phyloP scores from a whole-genome alignment of 2,329 filamentous ascomycete species.

The Parastagonospora avenae region DNA sequence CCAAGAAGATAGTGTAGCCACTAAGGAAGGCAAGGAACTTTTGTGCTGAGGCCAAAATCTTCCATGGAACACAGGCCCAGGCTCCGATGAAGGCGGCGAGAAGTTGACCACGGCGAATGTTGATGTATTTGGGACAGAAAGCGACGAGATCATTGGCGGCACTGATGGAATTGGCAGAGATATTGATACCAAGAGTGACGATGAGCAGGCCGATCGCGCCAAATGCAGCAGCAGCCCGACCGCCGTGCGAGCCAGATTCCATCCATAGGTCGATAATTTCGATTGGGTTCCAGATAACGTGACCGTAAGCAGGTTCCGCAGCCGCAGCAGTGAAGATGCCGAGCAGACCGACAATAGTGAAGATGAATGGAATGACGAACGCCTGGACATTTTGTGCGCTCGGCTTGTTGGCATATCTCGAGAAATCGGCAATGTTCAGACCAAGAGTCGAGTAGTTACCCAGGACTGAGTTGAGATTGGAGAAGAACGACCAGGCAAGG shows the following conservation, averaged over 20 bases:
- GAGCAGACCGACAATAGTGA: constrained; percentile 43
- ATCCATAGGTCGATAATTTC: constrained; percentile 45
- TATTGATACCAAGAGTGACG: constrained; percentile 43
- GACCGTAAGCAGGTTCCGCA: constrained; percentile 29
- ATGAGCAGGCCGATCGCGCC: constrained; percentile 29
- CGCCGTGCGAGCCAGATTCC: constrained; percentile 42
- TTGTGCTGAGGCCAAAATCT: constrained; percentile 41
- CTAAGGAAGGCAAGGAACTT: constrained; percentile 45
- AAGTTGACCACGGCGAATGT: constrained; percentile 37
- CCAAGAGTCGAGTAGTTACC: constrained; percentile 36
- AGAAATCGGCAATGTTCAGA: constrained; percentile 48
- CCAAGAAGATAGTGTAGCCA: constrained; percentile 33
- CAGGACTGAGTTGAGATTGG: constrained; percentile 29
- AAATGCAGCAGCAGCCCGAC: constrained; percentile 33
- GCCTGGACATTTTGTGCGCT: constrained; percentile 45
- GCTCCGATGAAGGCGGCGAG: constrained; percentile 44
- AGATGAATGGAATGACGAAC: constrained; percentile 38
- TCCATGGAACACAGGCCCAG: constrained; percentile 48
- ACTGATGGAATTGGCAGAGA: constrained; percentile 30
- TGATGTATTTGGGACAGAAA: constrained; percentile 29
- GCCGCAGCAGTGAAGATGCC: constrained; percentile 49
- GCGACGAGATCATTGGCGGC: constrained; percentile 32
- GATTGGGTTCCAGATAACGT: constrained; percentile 43
- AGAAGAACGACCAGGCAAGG: constrained; percentile 30
- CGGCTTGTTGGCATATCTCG: constrained; percentile 45